Evolutionary conservation across 495 filamentous ascomycete genomes (phyloP).

Genomic region (Platismatia glauca): DNA sequence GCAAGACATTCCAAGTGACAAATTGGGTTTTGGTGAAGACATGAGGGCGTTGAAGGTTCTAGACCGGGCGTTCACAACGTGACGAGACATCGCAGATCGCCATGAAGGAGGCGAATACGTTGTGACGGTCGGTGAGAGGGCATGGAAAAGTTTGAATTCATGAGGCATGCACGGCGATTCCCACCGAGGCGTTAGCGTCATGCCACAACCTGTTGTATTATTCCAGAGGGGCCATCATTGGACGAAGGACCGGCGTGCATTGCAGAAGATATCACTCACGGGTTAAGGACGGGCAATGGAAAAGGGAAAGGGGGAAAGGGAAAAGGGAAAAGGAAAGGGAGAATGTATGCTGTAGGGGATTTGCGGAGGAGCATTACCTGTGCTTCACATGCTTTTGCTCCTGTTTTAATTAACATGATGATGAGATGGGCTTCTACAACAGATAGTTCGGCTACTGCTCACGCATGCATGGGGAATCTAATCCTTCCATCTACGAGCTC

Average conservation of each 20-base stretch:
- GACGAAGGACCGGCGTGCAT: conserved; percentile 5
- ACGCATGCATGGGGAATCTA: neutral
- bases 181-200: neutral
- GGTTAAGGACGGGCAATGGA: neutral
- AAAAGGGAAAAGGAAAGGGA: neutral
- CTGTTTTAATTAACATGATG: neutral
- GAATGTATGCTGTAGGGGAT: neutral
- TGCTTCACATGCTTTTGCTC: neutral
- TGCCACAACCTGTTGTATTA: neutral
- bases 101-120: neutral
- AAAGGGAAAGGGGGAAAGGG: neutral
- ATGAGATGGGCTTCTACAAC: neutral
- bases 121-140: neutral
- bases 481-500: neutral
- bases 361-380: neutral
- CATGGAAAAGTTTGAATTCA: neutral
- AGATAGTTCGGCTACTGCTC: neutral
- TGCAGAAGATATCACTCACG: conserved; percentile 4
- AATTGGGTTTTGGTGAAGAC: conserved; percentile 45
- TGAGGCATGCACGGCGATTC: neutral
- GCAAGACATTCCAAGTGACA: conserved; percentile 21
- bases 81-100: neutral
- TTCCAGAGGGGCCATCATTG: neutral
- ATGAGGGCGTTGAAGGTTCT: conserved; percentile 56
- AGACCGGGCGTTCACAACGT: conserved; percentile 35